Evolutionary conservation across 1,284 basidiomycete species (phyloP).

Genomic region (Cutaneotrichosporon daszewskae): DNA sequence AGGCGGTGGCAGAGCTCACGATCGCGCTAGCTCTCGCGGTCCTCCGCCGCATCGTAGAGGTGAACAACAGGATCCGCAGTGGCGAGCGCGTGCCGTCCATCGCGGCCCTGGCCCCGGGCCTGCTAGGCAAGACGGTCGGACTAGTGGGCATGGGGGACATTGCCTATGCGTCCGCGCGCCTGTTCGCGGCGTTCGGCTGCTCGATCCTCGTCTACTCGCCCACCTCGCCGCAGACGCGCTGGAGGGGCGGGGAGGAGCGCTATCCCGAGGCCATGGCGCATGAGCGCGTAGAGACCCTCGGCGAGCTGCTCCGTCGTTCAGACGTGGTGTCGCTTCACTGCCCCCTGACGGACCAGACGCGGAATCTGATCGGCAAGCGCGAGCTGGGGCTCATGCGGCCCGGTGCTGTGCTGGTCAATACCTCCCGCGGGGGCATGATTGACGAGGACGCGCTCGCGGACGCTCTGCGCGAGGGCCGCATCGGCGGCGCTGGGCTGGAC

Average conservation of each 20-base stretch:
- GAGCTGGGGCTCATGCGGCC: slow-evolving; percentile 47
- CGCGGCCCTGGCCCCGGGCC: slow-evolving; percentile 41
- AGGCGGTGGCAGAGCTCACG: slow-evolving; percentile 55
- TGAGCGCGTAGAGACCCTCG: slow-evolving; percentile 44
- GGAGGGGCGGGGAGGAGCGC: slow-evolving; percentile 21
- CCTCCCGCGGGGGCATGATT: slow-evolving; percentile 50
- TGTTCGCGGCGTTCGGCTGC: slow-evolving; percentile 43
- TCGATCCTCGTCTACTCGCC: slow-evolving; percentile 46
- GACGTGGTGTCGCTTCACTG: slow-evolving; percentile 53
- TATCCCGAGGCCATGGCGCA: slow-evolving; percentile 48
- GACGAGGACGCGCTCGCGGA: slow-evolving; percentile 49
- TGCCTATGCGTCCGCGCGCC: slow-evolving; percentile 36
- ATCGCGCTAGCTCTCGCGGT: slow-evolving; percentile 56
- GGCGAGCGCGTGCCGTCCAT: slow-evolving; percentile 59
- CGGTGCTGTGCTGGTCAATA: slow-evolving; percentile 49
- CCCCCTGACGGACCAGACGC: slow-evolving; percentile 48
- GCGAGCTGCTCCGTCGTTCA: slow-evolving; percentile 41
- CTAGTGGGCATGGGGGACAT: slow-evolving; percentile 50
- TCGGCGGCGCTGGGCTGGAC: slow-evolving; percentile 54
- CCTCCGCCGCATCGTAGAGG: slow-evolving; percentile 53
- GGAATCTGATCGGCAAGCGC: slow-evolving; percentile 40
- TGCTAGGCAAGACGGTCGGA: slow-evolving; percentile 48
- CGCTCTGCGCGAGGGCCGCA: slow-evolving; percentile 40
- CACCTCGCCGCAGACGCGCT: slow-evolving; percentile 35
- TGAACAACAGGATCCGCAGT: slow-evolving; percentile 51